These are phyloP conservation scores for Tetracladium maxilliforme DNA, from an alignment of 2,329 filamentous ascomycete species.

Conservation along the genomic window DNA sequence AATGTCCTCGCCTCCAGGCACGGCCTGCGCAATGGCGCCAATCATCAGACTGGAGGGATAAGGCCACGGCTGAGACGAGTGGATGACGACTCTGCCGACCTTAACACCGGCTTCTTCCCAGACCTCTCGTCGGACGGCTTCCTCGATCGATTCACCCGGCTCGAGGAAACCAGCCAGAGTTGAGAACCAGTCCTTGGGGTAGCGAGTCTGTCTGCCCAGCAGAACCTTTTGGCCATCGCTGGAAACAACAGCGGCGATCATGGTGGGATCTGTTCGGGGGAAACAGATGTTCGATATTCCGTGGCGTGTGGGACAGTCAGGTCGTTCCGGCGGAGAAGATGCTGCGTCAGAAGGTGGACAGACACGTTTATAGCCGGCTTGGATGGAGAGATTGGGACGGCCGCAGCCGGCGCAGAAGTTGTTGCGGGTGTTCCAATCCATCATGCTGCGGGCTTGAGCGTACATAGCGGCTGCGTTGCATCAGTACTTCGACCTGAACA, in stretches of 20 bases:
- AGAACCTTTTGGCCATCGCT: constrained; percentile 24
- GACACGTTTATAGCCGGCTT: constrained; percentile 67
- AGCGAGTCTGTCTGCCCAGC: constrained; percentile 73
- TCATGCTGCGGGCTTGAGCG: constrained; percentile 71
- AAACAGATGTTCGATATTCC: constrained; percentile 86
- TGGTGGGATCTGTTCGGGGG: constrained; percentile 71
- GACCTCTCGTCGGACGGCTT: constrained; percentile 69
- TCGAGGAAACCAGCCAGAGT: constrained; percentile 81
- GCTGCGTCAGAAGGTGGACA: constrained; percentile 58
- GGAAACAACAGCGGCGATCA: constrained; percentile 1
- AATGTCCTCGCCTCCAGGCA: constrained; percentile 67
- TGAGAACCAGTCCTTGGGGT: constrained; percentile 74
- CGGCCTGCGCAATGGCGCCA: constrained; percentile 73
- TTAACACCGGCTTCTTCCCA: constrained; percentile 75
- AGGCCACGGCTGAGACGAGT: constrained; percentile 78
- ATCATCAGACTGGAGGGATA: constrained; percentile 80
- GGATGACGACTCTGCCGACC: constrained; percentile 65
- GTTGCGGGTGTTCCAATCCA: constrained; percentile 92
- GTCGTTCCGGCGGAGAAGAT: constrained; percentile 33
- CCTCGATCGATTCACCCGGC: constrained; percentile 72
- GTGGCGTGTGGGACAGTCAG: constrained; percentile 65
- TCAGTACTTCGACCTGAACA: constrained; percentile 4
- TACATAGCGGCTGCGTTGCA: constrained; percentile 61
- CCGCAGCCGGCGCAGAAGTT: constrained; percentile 87
- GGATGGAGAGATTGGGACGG: constrained; percentile 61